Evolutionary conservation across 2,329 filamentous ascomycete species (phyloP), one percentile per base, ranked within the genome.

Genomic region (Aspergillus awamori): DNA sequence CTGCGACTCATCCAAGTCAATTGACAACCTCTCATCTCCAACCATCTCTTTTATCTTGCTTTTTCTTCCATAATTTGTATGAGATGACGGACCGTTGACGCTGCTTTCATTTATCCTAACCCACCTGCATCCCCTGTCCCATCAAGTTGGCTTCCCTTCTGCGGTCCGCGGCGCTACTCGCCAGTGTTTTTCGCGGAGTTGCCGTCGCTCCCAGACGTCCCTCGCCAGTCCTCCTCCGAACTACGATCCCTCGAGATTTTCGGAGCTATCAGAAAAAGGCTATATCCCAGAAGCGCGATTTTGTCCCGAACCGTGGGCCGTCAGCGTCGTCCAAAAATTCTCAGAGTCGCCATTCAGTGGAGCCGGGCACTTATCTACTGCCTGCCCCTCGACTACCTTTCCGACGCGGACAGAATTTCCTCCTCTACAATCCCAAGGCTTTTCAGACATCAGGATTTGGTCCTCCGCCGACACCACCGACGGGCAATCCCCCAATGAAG

Each of bases 401-500:
- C 13, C 33, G 22, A 20, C 52, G 41, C 13, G 36, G 33, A 6
- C 59, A 54, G 26, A 45, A 66, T 49, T 72, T 72, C 59, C 41
- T 74, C 24, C 41, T 73, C 15, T 74, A 71, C 53, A 58, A 69
- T 53, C 63, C 67, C 2, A 53, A 48, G 15, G 39, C 54, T 33
- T 57, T 64, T 11, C 61, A 70, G 45, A 45, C 53, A 17, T 59
- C 63, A 38, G 66, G 58, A 39, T 56, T 67, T 28, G 52, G 63
- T 33, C 53, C 60, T 45, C 20, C 39, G 5, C 62, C 62, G 7
- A 15, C 39, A 13, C 38, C 61, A 5, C 15, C 48, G 2, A 30
- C 13, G 2, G 60, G 64, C 57, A 59, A 52, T 20, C 30, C 63
- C 45, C 74, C 74, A 64, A 97, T 97, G 93, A 84, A 88, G 68